A percentile compares a stretch with the other conserved stretches of the same genome.
phyloP scores from a whole-genome alignment of 768 basidiomycete species.

The Suillus placidus region DNA sequence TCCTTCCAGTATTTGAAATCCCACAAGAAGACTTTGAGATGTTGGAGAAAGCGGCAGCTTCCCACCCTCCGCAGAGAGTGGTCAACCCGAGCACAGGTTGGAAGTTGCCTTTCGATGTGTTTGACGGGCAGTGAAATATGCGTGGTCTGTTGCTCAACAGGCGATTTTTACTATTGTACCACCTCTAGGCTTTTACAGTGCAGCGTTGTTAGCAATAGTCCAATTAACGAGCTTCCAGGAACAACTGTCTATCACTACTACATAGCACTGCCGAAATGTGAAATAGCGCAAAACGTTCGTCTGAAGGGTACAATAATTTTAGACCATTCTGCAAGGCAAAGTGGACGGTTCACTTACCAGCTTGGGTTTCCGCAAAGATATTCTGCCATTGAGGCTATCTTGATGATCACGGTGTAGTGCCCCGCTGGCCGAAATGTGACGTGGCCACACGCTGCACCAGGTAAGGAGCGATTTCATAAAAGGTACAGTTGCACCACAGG shows the following conservation, averaged over 20 bases:
- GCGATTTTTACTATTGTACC: not conserved
- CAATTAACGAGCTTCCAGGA: not conserved
- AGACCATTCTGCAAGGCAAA: not conserved
- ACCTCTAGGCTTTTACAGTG: not conserved
- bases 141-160: not conserved
- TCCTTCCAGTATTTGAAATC: slow-evolving; percentile 32
- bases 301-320: not conserved
- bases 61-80: slow-evolving; percentile 58
- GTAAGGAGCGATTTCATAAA: too few relatives aligned
- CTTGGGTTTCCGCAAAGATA: not conserved
- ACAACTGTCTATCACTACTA: not conserved
- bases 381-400: not conserved
- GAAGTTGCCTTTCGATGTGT: slow-evolving; percentile 66
- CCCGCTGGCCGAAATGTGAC: too few relatives aligned
- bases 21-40: slow-evolving; percentile 43
- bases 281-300: not conserved
- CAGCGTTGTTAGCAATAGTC: not conserved
- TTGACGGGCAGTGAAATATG: slow-evolving; percentile 44
- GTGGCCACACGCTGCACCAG: too few relatives aligned
- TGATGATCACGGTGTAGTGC: not conserved
- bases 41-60: slow-evolving; percentile 41
- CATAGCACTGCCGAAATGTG: not conserved
- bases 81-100: slow-evolving; percentile 62
- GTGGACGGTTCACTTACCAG: not conserved
- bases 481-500: too few relatives aligned